Conservation (phyloP, 2,329 filamentous ascomycete genomes). For the Trichoderma gracile region DNA sequence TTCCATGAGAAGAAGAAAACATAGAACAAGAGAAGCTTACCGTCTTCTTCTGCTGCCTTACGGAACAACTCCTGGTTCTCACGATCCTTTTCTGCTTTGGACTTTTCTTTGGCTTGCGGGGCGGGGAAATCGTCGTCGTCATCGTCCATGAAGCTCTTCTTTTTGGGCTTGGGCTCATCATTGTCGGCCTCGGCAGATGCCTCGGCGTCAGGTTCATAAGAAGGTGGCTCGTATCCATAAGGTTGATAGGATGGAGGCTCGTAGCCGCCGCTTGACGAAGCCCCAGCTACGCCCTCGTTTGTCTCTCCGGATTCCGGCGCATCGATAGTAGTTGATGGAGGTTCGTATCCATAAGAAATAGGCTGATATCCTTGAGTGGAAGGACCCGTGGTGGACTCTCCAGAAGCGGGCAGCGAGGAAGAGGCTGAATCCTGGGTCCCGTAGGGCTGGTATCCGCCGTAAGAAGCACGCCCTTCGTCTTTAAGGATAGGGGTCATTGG, state of each 20-base stretch:
- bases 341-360: slow-evolving; percentile 51
- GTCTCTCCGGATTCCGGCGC: slow-evolving; percentile 28
- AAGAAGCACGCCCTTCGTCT: slow-evolving; percentile 18
- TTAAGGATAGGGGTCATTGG: slow-evolving; percentile 23
- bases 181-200: slow-evolving; percentile 45
- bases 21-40: slow-evolving; percentile 44
- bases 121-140: slow-evolving; percentile 71
- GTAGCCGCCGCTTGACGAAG: slow-evolving; percentile 49
- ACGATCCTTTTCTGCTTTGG: slow-evolving; percentile 67
- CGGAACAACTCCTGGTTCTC: slow-evolving; percentile 85
- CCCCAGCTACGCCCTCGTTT: slow-evolving; percentile 33
- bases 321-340: slow-evolving; percentile 42
- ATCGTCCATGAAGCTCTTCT: slow-evolving; percentile 79
- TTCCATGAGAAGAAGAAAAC: neutral
- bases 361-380: slow-evolving; percentile 46
- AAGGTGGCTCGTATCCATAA: slow-evolving; percentile 58
- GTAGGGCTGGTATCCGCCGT: slow-evolving; percentile 36
- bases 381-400: slow-evolving; percentile 24
- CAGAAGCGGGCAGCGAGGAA: neutral
- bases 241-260: slow-evolving; percentile 64
- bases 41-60: slow-evolving; percentile 76
- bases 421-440: slow-evolving; percentile 26
- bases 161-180: slow-evolving; percentile 62
- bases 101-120: slow-evolving; percentile 55
- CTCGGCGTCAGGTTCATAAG: slow-evolving; percentile 55